These are phyloP conservation scores for Penicillium ochrochloron DNA, from an alignment of 495 filamentous ascomycete species.

Conservation along the genomic window DNA sequence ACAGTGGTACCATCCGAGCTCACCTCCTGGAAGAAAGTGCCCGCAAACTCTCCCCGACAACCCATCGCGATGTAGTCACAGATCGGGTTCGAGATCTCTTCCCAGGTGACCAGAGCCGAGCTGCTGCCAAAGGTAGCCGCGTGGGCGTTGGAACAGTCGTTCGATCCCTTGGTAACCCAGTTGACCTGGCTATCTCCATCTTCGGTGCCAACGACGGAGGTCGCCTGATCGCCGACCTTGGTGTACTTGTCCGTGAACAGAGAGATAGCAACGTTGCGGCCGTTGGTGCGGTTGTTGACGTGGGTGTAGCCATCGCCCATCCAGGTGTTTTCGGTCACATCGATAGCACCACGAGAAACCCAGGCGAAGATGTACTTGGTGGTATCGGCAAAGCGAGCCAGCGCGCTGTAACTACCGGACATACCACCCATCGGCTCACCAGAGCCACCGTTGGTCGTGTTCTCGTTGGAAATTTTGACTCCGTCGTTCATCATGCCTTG, in stretches of 20 bases:
- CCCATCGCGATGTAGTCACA: conserved; percentile 58
- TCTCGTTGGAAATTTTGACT: conserved; percentile 60
- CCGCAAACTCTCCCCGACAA: conserved; percentile 53
- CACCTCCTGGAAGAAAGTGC: conserved; percentile 56
- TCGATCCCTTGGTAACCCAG: conserved; percentile 50
- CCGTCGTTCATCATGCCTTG: conserved; percentile 53
- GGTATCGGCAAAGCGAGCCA: conserved; percentile 49
- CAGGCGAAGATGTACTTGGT: conserved; percentile 57
- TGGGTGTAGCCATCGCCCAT: conserved; percentile 56
- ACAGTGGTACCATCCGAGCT: conserved; percentile 45
- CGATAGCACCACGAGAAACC: conserved; percentile 56
- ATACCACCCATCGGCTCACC: conserved; percentile 63
- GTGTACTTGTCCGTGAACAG: conserved; percentile 54
- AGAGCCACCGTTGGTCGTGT: conserved; percentile 56
- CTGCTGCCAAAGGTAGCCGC: conserved; percentile 51
- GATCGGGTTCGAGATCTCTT: conserved; percentile 51
- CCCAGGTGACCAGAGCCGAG: conserved; percentile 57
- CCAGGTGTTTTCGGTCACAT: conserved; percentile 53
- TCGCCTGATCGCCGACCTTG: conserved; percentile 50
- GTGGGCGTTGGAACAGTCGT: conserved; percentile 59
- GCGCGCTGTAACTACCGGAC: conserved; percentile 55
- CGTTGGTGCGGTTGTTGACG: conserved; percentile 49
- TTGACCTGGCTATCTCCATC: conserved; percentile 57
- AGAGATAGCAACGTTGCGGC: conserved; percentile 56
- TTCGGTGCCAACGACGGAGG: conserved; percentile 49